phyloP scores from a whole-genome alignment of 1,284 basidiomycete species.

The Trametes polyzona region DNA sequence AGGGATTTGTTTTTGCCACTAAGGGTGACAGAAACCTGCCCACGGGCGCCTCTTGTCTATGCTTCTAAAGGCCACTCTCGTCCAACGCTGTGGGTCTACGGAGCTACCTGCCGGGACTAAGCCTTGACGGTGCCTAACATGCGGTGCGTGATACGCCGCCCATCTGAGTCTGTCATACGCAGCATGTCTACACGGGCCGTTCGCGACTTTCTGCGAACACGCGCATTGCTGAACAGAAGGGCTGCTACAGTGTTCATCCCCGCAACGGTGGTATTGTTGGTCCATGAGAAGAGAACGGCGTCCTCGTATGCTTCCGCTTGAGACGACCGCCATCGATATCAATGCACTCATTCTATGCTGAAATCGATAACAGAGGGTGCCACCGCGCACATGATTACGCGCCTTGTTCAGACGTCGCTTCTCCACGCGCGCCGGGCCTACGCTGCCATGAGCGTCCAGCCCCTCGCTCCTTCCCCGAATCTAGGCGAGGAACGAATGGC shows the following conservation, averaged over 20 bases:
- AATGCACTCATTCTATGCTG: slow-evolving; percentile 10
- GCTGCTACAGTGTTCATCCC: neutral
- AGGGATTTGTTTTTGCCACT: neutral
- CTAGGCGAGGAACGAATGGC: neutral
- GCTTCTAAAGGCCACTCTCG: neutral
- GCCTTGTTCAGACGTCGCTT: neutral
- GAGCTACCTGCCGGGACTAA: neutral
- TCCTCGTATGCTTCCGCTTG: neutral
- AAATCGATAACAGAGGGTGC: slow-evolving; percentile 3
- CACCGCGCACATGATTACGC: neutral
- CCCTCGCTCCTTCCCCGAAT: neutral
- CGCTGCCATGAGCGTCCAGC: neutral
- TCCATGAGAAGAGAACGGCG: neutral
- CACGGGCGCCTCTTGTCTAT: neutral
- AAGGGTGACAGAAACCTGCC: neutral
- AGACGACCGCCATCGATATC: slow-evolving; percentile 1
- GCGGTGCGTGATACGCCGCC: neutral
- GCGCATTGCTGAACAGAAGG: too few relatives aligned
- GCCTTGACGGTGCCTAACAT: neutral
- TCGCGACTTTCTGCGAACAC: too few relatives aligned
- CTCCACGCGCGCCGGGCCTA: neutral
- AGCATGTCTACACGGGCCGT: neutral
- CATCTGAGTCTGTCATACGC: neutral
- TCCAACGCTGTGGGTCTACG: neutral
- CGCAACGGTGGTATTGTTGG: neutral